phyloP scores from a whole-genome alignment of 768 basidiomycete genomes.

The Kondoa subrosea region DNA sequence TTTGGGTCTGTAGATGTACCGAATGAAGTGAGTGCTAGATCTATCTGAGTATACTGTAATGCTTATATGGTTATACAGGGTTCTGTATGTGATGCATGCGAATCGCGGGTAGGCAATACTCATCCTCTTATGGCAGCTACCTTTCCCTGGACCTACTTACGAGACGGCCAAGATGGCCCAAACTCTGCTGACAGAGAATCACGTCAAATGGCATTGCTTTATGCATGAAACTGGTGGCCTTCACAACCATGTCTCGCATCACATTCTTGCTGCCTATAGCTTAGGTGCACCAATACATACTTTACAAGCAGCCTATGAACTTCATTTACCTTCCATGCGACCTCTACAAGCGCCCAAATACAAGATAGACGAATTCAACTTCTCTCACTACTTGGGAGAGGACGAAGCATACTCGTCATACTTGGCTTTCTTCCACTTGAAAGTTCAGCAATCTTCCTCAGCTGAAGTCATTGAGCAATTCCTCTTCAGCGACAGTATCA shows the following conservation, averaged over 20 bases:
- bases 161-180: slow-evolving; percentile 6
- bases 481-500: slow-evolving; percentile 22
- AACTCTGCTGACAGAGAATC: not conserved
- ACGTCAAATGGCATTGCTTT: slow-evolving; percentile 12
- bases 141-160: not conserved
- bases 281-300: slow-evolving; percentile 13
- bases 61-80: not conserved
- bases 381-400: slow-evolving; percentile 12
- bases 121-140: not conserved
- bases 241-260: slow-evolving; percentile 19
- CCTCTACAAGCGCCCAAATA: slow-evolving; percentile 8
- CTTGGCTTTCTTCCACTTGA: slow-evolving; percentile 24
- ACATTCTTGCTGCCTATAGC: slow-evolving; percentile 15
- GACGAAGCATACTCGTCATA: slow-evolving; percentile 25
- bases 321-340: slow-evolving; percentile 4
- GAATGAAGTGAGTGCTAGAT: not conserved
- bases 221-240: slow-evolving; percentile 17
- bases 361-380: slow-evolving; percentile 15
- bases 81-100: not conserved
- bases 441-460: slow-evolving; percentile 12
- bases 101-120: no score
- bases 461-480: slow-evolving; percentile 25
- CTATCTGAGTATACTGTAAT: not conserved
- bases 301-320: slow-evolving; percentile 11
- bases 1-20: not conserved